Percentiles rank a stretch among this genome's conserved stretches.
phyloP scores from a whole-genome alignment of 345 rosid species.

The Melaleuca alternifolia region DNA sequence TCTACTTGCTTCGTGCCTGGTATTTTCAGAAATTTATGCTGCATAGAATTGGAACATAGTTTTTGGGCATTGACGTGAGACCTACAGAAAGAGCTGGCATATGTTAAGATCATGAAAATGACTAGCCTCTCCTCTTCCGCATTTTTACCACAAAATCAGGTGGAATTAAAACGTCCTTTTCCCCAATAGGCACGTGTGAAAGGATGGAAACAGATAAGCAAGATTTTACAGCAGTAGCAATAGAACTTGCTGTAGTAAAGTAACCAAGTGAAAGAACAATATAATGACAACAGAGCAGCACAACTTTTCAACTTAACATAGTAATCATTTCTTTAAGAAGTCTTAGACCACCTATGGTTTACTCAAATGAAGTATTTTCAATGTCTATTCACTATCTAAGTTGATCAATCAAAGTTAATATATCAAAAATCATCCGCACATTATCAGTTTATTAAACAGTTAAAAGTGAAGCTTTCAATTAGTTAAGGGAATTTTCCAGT shows the following conservation, averaged over 20 bases:
- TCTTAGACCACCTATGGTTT: not conserved
- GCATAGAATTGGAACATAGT: not conserved
- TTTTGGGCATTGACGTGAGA: not conserved
- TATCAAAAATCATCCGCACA: not conserved
- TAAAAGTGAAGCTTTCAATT: not conserved
- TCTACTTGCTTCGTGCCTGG: not conserved
- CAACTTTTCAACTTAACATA: not conserved
- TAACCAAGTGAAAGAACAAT: not conserved
- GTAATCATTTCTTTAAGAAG: not conserved
- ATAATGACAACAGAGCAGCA: not conserved
- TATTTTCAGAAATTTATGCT: not conserved
- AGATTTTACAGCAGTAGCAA: not conserved
- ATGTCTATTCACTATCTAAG: not conserved
- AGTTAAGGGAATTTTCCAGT: not conserved
- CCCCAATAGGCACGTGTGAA: not conserved
- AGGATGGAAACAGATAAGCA: not conserved
- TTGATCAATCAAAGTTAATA: not conserved
- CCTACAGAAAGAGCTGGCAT: not conserved
- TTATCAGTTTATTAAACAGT: not conserved
- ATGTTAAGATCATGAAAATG: not conserved
- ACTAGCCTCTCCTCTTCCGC: not conserved
- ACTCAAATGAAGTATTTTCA: not conserved
- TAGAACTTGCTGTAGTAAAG: not conserved
- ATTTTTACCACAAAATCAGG: not conserved
- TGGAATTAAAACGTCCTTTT: not conserved